phyloP scores from a whole-genome alignment of 495 filamentous ascomycete genomes.

The Xylaria venustula region DNA sequence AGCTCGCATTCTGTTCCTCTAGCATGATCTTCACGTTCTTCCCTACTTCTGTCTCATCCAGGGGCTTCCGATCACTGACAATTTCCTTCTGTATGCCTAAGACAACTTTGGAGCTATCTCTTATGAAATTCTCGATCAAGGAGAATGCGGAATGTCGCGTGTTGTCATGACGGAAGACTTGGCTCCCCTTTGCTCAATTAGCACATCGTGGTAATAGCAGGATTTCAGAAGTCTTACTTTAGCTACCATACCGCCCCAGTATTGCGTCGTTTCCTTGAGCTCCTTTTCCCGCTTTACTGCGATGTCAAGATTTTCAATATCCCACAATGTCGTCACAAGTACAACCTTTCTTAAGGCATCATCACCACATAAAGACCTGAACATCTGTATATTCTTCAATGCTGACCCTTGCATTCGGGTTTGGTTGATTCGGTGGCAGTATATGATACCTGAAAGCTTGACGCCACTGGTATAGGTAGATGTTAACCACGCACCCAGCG shows the following conservation, averaged over 20 bases:
- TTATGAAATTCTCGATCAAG: too few relatives aligned
- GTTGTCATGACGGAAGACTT: too few relatives aligned
- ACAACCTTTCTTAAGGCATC: slow-evolving; percentile 38
- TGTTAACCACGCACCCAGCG: slow-evolving; percentile 31
- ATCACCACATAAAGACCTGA: slow-evolving; percentile 43
- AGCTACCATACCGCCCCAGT: slow-evolving; percentile 37
- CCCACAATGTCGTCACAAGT: slow-evolving; percentile 48
- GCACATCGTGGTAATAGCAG: too few relatives aligned
- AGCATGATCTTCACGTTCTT: too few relatives aligned
- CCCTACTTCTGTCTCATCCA: too few relatives aligned
- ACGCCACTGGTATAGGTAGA: not conserved
- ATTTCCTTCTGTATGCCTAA: too few relatives aligned
- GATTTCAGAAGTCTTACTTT: too few relatives aligned
- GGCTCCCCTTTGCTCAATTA: too few relatives aligned
- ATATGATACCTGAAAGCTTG: slow-evolving; percentile 35
- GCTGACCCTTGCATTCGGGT: slow-evolving; percentile 37
- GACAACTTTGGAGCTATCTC: too few relatives aligned
- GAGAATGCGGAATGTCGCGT: too few relatives aligned
- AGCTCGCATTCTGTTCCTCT: too few relatives aligned
- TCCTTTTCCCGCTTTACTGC: slow-evolving; percentile 30
- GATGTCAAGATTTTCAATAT: slow-evolving; percentile 17
- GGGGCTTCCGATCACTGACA: too few relatives aligned
- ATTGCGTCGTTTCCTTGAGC: slow-evolving; percentile 27
- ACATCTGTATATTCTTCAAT: slow-evolving; percentile 41
- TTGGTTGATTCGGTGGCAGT: slow-evolving; percentile 48